Conservation (phyloP, 352 stramenopile species). For the Peronospora destructor region DNA sequence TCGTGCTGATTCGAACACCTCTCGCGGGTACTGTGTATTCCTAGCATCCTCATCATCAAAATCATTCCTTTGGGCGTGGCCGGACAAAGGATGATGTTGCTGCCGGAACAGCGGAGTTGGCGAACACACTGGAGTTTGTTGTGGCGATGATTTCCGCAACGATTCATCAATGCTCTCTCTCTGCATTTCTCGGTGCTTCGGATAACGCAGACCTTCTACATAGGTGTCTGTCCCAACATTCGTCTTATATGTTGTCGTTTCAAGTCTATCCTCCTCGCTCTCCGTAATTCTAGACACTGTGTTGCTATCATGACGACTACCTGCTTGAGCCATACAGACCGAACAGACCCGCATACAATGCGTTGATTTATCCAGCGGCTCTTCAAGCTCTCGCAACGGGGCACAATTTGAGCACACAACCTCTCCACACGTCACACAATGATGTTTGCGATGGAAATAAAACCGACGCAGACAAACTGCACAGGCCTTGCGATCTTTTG, state of each 20-base stretch:
- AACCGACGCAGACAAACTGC: constrained; percentile 65
- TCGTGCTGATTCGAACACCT: constrained; percentile 10
- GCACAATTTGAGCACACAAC: constrained; percentile 71
- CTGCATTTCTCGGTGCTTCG: constrained; percentile 22
- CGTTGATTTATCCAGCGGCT: constrained; percentile 48
- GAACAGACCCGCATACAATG: constrained; percentile 62
- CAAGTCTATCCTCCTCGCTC: constrained; percentile 21
- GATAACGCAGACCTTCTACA: constrained; percentile 28
- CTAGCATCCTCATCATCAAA: constrained; percentile 8
- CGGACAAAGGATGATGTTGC: constrained; percentile 4
- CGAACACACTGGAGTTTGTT: constrained; percentile 9
- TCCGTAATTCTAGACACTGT: constrained; percentile 20
- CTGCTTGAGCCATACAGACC: constrained; percentile 49
- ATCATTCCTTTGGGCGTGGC: constrained; percentile 10
- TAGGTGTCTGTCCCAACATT: constrained; percentile 51
- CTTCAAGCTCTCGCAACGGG: constrained; percentile 62
- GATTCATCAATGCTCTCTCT: constrained; percentile 18
- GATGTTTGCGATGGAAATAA: constrained; percentile 68
- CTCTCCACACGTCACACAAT: constrained; percentile 67
- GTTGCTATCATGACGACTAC: constrained; percentile 23
- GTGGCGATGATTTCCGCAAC: constrained; percentile 6
- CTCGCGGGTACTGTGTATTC: constrained; percentile 11
- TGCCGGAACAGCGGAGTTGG: constrained; percentile 23
- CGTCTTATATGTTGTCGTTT: constrained; percentile 30
- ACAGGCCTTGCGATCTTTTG: constrained; percentile 66